Base-by-base conservation (phyloP, 345 rosid genomes). In the Moricandia moricandioides region DNA sequence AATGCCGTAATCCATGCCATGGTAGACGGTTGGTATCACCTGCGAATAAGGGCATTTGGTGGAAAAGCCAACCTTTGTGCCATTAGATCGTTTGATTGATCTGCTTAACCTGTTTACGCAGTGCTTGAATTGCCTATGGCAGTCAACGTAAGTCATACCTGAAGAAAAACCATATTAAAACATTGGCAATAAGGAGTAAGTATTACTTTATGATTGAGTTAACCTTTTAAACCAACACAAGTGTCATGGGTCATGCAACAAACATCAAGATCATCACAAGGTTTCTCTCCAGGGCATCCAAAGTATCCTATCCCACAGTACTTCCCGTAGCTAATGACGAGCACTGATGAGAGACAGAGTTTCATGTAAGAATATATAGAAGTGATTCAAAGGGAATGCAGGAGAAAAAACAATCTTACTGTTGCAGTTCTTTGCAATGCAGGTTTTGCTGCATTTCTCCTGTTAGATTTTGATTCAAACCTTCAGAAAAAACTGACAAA, bases 271-370 rank as follows among this genome's bases (percentile, higher is more conserved):
- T 81, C 96, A 60, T 93, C 97, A 69, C 98, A 91, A 0, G 94
- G 97, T 76, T 79, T 66, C 83, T 93, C 98, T 18, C 96, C 98
- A 8, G 86, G 86, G 68, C 97, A 93, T 6, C 98, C 96, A 12
- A 80, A 83, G 89, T 91, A 86, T 24, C 96, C 97, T 52, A 93
- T 85, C n/a, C 98, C 98, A 65, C 98, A 93, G 69, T 89, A 94
- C 80, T 91, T 91, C 51, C 98, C 95, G 78, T 93, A 93, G 12
- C 92, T 82, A 65, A 93, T 57, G 62, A 8, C 9, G 35, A 58
- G 0, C 10, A 1, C 61, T 56, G 33, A 52, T 52, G 11, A 24
- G 1, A 56, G 1, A 56, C 3, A 56, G 0, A 24, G 5, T 21
- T 35, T 13, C 27, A 54, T 33, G n/a, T 1, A 52, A 39, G 26